A percentile compares a stretch with the other conserved stretches of the same genome.
Conservation (phyloP, 352 stramenopile species). For the Phytopythium aichiense region DNA sequence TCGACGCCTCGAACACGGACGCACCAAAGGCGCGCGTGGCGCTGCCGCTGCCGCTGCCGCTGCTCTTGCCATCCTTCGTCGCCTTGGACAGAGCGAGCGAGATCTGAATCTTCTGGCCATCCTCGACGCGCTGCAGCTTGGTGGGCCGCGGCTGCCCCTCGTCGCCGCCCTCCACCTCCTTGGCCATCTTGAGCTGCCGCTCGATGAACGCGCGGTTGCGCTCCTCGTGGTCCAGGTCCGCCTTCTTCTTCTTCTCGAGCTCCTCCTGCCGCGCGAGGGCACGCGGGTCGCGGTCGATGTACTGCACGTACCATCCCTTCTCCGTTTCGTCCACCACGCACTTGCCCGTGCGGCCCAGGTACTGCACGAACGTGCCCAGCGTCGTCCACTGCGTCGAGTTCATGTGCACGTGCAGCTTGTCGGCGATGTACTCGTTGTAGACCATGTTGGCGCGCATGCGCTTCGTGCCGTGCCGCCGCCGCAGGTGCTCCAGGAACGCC, state of each 20-base stretch:
- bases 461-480: constrained; percentile 94
- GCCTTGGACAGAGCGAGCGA: constrained; percentile 20
- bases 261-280: constrained; percentile 88
- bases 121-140: constrained; percentile 54
- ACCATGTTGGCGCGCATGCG: constrained; percentile 95
- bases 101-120: constrained; percentile 42
- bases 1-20: constrained; percentile 4
- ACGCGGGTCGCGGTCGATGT: constrained; percentile 92
- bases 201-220: constrained; percentile 72
- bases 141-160: constrained; percentile 34
- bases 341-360: constrained; percentile 96
- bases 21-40: constrained; percentile 18
- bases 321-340: constrained; percentile 98
- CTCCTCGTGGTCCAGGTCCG: constrained; percentile 90
- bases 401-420: constrained; percentile 99
- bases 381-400: constrained; percentile 98
- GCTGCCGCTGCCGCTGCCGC: neutral
- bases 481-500: constrained; percentile 94
- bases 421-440: constrained; percentile 99
- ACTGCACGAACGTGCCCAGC: constrained; percentile 97
- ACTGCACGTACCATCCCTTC: constrained; percentile 97
- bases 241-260: constrained; percentile 81
- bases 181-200: constrained; percentile 67
- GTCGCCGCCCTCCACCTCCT: constrained; percentile 21
- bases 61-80: constrained; percentile 18